phyloP scores from a whole-genome alignment of 2,329 filamentous ascomycete genomes.

The Ascochyta clinopodiicola region DNA sequence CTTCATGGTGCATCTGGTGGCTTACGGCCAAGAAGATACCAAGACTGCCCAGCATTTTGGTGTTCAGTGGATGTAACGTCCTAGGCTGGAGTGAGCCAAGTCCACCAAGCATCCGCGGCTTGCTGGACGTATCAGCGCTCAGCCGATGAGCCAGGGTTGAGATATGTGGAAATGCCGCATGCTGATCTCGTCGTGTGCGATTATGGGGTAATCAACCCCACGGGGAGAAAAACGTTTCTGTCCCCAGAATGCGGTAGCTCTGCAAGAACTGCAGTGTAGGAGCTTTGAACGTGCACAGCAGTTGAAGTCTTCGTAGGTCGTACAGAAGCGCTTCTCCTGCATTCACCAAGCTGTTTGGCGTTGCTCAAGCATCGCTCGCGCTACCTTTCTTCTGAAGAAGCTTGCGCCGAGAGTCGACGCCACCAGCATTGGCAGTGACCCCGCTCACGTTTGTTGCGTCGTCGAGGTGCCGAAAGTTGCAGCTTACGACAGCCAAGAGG shows the following conservation, averaged over 20 bases:
- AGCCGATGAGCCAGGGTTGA: constrained; percentile 6
- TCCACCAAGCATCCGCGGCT: constrained; percentile 33
- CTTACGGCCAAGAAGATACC: constrained; percentile 41
- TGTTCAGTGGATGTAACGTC: constrained; percentile 35
- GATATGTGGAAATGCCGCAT: constrained; percentile 19
- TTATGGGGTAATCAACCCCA: constrained; percentile 25
- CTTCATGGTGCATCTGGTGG: constrained; percentile 26
- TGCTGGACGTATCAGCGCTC: constrained; percentile 23
- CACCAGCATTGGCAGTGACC: constrained; percentile 35
- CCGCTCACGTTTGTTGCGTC: constrained; percentile 30
- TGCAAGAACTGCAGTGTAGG: neutral
- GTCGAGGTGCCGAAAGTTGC: constrained; percentile 26
- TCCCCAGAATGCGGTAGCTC: neutral
- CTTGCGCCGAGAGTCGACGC: constrained; percentile 31
- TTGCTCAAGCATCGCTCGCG: constrained; percentile 28
- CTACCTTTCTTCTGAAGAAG: constrained; percentile 28
- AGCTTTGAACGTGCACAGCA: neutral
- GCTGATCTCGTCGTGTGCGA: constrained; percentile 25
- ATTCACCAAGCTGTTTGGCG: constrained; percentile 33
- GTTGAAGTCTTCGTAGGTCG: neutral
- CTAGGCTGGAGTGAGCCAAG: constrained; percentile 31
- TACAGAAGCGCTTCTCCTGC: constrained; percentile 6
- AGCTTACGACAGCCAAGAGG: constrained; percentile 37
- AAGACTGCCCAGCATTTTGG: constrained; percentile 35
- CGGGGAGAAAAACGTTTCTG: constrained; percentile 23